Evolutionary conservation across 139 green algal species (phyloP), one percentile per base, ranked within the genome.

Genomic region (Ettlia oleoabundans): DNA sequence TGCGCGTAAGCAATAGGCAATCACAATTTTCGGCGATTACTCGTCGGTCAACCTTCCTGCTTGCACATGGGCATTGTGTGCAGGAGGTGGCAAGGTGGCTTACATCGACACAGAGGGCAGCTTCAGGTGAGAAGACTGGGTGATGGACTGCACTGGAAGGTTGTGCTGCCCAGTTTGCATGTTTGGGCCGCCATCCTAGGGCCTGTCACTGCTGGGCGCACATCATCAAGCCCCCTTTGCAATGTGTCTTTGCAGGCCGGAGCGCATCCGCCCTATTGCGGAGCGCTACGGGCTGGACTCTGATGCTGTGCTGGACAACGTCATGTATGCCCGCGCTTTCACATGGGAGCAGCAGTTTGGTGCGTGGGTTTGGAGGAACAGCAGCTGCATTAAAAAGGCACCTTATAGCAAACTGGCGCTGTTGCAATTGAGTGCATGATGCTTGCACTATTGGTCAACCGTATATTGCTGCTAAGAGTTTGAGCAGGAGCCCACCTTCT

Each of bases 31-130:
- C n/a, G n/a, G n/a, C n/a, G n/a, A n/a, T n/a, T n/a, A n/a, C n/a
- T n/a, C n/a, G n/a, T n/a, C n/a, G n/a, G n/a, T n/a, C n/a, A n/a
- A n/a, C n/a, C n/a, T n/a, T n/a, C n/a, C n/a, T 47, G 64, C 64
- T 71, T 18, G 32, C 19, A 28, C 32, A 63, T 64, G 69, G 42
- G 55, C 55, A 1, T 38, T 24, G 26, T 18, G 9, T 19, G 18
- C 78, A 84, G 68, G 68, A 1, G 80, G 74, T 0, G 85, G 85
- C 40, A 83, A 91, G 64, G 92, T 95, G 47, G 94, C 92, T 1
- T 95, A 89, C 80, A 93, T 98, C 70, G 96, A 98, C 90, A 97
- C 95, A n/a, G 96, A 99, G 85, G 94, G 94, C 37, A 95, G 94
- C 18, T 99, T 99, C 88, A 80, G 73, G 73, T 35, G 30, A 69